Conservation (phyloP, 352 stramenopile species). For the Phytophthora litchii region DNA sequence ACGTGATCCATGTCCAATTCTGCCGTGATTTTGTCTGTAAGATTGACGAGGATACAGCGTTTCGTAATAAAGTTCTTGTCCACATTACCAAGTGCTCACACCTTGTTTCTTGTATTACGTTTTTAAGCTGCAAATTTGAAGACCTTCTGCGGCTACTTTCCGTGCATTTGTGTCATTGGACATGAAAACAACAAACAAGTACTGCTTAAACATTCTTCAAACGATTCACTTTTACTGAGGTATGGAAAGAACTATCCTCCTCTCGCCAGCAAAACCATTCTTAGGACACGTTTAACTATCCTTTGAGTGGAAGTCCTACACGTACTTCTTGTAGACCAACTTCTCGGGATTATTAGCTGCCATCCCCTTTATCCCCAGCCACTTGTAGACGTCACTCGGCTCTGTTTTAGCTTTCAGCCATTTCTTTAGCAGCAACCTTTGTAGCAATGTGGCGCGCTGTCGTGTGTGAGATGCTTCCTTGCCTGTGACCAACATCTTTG, state of each 20-base stretch:
- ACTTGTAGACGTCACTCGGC: not conserved
- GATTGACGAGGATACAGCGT: not conserved
- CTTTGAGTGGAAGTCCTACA: not conserved
- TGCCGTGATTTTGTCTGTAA: conserved; percentile 3
- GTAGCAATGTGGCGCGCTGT: not conserved
- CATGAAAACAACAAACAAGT: no score
- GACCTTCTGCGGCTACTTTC: no score
- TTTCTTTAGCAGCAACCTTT: not conserved
- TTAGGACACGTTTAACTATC: not conserved
- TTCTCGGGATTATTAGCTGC: not conserved
- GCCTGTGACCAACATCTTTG: not conserved
- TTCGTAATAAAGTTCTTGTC: not conserved
- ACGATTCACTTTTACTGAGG: no score
- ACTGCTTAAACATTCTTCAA: no score
- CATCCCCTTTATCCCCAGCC: not conserved
- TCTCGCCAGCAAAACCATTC: no score
- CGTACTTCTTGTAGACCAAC: not conserved
- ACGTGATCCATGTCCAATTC: conserved; percentile 44
- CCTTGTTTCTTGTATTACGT: no score
- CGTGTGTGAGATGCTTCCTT: not conserved
- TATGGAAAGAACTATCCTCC: no score
- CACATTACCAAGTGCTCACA: not conserved
- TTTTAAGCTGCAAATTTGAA: no score
- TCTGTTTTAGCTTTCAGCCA: not conserved
- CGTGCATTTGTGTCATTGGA: no score